phyloP scores from a whole-genome alignment of 1,284 basidiomycete species.

The Porodaedalea pini region DNA sequence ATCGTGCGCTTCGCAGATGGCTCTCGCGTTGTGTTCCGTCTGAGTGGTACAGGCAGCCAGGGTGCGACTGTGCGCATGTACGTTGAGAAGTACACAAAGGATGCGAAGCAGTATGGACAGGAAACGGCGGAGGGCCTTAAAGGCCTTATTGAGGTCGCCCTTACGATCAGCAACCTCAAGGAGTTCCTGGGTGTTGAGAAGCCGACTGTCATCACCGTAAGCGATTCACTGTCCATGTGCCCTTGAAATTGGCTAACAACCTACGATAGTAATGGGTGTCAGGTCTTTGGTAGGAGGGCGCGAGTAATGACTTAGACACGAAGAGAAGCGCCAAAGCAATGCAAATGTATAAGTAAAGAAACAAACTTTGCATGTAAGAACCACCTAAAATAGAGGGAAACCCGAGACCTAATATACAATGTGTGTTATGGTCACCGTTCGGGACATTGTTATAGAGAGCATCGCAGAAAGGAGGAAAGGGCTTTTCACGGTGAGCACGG shows the following conservation, averaged over 20 bases:
- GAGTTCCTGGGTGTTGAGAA: constrained; percentile 83
- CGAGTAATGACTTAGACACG: neutral
- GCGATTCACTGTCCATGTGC: constrained; percentile 29
- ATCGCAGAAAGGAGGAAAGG: no score
- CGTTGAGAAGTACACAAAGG: constrained; percentile 89
- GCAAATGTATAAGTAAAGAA: no score
- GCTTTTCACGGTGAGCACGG: no score
- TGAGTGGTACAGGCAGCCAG: constrained; percentile 93
- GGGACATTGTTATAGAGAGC: no score
- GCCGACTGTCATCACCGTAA: constrained; percentile 94
- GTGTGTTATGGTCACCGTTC: no score
- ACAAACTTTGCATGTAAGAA: neutral
- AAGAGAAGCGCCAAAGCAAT: neutral
- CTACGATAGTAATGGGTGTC: neutral
- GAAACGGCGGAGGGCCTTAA: constrained; percentile 88
- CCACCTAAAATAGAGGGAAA: neutral
- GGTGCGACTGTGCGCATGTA: constrained; percentile 95
- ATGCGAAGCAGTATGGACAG: constrained; percentile 67
- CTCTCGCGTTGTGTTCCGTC: constrained; percentile 89
- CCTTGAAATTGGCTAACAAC: neutral
- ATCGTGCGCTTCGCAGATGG: constrained; percentile 91
- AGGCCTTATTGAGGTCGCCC: constrained; percentile 93
- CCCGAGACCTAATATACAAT: no score
- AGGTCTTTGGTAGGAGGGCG: no score
- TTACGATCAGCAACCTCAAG: constrained; percentile 80